A percentile compares a stretch with the other conserved stretches of the same genome.
Evolutionary conservation across 2,329 filamentous ascomycete species (phyloP).

Genomic region (Nemania bipapillata): DNA sequence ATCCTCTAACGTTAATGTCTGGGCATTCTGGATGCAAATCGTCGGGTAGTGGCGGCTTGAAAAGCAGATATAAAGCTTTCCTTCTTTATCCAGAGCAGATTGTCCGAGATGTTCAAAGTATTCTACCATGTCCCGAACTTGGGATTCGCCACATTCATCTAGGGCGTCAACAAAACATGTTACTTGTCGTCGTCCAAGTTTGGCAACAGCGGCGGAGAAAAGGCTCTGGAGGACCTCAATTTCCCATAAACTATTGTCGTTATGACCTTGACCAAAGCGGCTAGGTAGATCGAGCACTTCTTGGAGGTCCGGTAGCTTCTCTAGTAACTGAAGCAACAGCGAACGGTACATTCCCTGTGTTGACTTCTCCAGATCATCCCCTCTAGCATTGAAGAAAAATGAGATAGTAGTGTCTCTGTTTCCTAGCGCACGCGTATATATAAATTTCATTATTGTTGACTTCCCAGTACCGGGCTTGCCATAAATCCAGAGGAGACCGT

Average conservation of each 20-base stretch:
- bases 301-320: slow-evolving; percentile 51
- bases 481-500: slow-evolving; percentile 58
- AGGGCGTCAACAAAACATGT: slow-evolving; percentile 53
- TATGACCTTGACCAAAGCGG: neutral
- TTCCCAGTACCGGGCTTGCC: slow-evolving; percentile 58
- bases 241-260: slow-evolving; percentile 3
- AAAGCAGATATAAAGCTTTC: slow-evolving; percentile 55
- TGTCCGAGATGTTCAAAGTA: slow-evolving; percentile 57
- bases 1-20: slow-evolving; percentile 29
- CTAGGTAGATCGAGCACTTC: slow-evolving; percentile 32
- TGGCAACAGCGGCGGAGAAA: slow-evolving; percentile 31
- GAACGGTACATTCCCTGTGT: slow-evolving; percentile 63
- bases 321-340: slow-evolving; percentile 60
- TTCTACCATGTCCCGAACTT: slow-evolving; percentile 57
- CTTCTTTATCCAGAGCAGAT: slow-evolving; percentile 28
- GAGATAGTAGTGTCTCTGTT: slow-evolving; percentile 37
- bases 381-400: slow-evolving; percentile 64
- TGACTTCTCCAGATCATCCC: slow-evolving; percentile 58
- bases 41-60: slow-evolving; percentile 54
- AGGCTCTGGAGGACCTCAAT: slow-evolving; percentile 26
- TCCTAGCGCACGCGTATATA: slow-evolving; percentile 40
- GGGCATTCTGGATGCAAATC: slow-evolving; percentile 49
- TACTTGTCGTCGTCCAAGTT: slow-evolving; percentile 21
- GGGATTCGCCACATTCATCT: slow-evolving; percentile 59
- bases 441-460: slow-evolving; percentile 58